Conservation (phyloP, 352 stramenopile genomes). For the Phytophthora pistaciae region DNA sequence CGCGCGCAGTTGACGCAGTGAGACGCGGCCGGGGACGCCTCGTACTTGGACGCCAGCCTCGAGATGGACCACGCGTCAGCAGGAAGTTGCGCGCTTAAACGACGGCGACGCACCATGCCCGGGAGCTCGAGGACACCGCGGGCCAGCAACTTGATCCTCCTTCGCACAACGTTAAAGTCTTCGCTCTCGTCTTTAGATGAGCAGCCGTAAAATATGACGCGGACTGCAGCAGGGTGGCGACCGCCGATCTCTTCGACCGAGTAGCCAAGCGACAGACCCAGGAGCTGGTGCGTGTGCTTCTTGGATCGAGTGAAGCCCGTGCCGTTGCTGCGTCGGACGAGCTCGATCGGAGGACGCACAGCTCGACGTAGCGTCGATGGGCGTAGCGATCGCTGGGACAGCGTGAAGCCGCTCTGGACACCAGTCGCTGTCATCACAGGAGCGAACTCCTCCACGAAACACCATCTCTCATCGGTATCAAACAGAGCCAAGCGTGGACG, state of each 20-base stretch:
- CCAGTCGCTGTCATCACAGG: background rate
- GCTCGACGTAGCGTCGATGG: conserved; percentile 29
- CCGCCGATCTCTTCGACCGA: conserved; percentile 20
- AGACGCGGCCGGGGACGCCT: background rate
- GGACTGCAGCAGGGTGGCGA: conserved; percentile 18
- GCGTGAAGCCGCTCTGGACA: conserved; percentile 22
- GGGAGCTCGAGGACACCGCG: conserved; percentile 26
- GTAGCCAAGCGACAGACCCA: conserved; percentile 23
- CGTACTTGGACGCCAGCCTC: background rate
- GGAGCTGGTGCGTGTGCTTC: conserved; percentile 18
- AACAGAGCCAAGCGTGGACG: conserved; percentile 35
- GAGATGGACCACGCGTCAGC: conserved; percentile 14
- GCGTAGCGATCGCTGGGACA: conserved; percentile 35
- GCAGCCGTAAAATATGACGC: conserved; percentile 25
- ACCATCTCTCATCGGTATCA: conserved; percentile 40
- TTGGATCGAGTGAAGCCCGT: conserved; percentile 20
- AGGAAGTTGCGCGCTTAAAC: conserved; percentile 20
- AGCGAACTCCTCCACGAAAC: conserved; percentile 32
- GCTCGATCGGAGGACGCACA: conserved; percentile 28
- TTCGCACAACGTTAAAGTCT: background rate
- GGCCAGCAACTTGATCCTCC: conserved; percentile 20
- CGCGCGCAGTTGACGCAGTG: conserved; percentile 62
- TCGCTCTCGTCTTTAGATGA: background rate
- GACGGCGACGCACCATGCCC: conserved; percentile 20
- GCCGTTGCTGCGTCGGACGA: conserved; percentile 14